A percentile compares a stretch with the other conserved stretches of the same genome.
Conservation (phyloP, 352 stramenopile genomes). For the Phytopythium mirpurense region DNA sequence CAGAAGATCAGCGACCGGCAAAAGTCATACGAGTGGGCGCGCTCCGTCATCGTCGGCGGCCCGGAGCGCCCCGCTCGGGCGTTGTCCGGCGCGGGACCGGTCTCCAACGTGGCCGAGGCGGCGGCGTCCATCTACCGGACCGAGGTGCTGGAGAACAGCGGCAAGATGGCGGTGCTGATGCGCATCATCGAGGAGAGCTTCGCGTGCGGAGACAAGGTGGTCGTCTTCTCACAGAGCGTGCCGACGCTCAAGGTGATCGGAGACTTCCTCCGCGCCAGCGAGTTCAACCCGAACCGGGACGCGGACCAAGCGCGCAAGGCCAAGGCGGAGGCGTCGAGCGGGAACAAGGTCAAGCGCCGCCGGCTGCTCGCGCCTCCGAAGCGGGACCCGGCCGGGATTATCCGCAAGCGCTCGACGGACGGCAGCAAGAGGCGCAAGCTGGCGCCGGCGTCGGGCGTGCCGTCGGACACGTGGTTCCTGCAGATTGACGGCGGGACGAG, state of each 20-base stretch:
- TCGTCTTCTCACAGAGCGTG: slow-evolving; percentile 88
- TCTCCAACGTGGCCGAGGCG: not conserved
- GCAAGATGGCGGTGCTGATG: slow-evolving; percentile 78
- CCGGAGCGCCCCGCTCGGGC: not conserved
- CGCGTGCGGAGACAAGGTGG: slow-evolving; percentile 70
- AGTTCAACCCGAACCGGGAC: slow-evolving; percentile 37
- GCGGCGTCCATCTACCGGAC: slow-evolving; percentile 26
- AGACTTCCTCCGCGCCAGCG: slow-evolving; percentile 52
- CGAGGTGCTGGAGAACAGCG: slow-evolving; percentile 60
- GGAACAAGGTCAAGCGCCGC: slow-evolving; percentile 26
- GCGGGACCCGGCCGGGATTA: slow-evolving; percentile 52
- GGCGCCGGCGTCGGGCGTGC: not conserved
- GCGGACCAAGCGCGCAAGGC: slow-evolving; percentile 13
- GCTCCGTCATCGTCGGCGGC: slow-evolving; percentile 30
- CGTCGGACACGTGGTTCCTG: slow-evolving; percentile 64
- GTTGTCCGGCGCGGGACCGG: not conserved
- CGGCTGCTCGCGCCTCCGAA: slow-evolving; percentile 26
- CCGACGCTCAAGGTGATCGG: slow-evolving; percentile 78
- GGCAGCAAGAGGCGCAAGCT: slow-evolving; percentile 4
- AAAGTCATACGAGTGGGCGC: slow-evolving; percentile 66
- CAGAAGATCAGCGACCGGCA: slow-evolving; percentile 59
- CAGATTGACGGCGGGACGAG: slow-evolving; percentile 78
- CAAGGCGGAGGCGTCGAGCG: slow-evolving; percentile 12
- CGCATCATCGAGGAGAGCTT: slow-evolving; percentile 72
- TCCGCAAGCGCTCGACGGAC: slow-evolving; percentile 35